These are phyloP conservation scores for Theobroma cacao DNA, from an alignment of 345 rosid species.

Conservation along the genomic window DNA sequence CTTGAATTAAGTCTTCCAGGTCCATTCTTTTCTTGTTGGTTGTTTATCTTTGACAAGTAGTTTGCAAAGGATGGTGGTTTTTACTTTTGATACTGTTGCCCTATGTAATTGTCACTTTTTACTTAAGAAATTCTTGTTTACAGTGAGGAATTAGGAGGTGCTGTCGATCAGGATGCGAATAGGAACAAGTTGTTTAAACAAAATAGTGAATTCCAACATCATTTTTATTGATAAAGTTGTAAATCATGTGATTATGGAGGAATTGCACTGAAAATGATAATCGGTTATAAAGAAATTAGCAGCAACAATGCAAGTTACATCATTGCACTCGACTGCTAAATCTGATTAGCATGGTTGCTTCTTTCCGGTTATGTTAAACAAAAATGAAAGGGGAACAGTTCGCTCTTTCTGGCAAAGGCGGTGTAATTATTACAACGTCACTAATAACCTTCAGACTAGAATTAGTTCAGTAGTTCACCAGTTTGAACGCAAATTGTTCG, in stretches of 20 bases:
- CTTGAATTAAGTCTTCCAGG: background rate
- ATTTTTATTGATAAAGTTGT: background rate
- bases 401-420: background rate
- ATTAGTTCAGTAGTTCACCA: slow-evolving; percentile 24
- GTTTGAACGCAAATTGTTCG: slow-evolving; percentile 32
- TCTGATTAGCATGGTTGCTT: background rate
- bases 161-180: background rate
- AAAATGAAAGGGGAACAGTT: background rate
- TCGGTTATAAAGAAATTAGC: background rate
- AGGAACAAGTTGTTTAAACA: background rate
- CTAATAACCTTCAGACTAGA: background rate
- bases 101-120: too few species aligned
- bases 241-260: background rate
- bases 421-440: background rate
- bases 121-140: background rate
- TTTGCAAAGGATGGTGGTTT: background rate
- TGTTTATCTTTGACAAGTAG: background rate
- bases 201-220: too few species aligned
- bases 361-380: background rate
- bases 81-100: background rate
- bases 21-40: background rate
- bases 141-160: background rate
- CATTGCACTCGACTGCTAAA: background rate
- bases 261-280: background rate
- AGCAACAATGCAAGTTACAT: background rate